Conservation (phyloP, 2,329 filamentous ascomycete genomes). For the Fusarium tanahbumbuense region DNA sequence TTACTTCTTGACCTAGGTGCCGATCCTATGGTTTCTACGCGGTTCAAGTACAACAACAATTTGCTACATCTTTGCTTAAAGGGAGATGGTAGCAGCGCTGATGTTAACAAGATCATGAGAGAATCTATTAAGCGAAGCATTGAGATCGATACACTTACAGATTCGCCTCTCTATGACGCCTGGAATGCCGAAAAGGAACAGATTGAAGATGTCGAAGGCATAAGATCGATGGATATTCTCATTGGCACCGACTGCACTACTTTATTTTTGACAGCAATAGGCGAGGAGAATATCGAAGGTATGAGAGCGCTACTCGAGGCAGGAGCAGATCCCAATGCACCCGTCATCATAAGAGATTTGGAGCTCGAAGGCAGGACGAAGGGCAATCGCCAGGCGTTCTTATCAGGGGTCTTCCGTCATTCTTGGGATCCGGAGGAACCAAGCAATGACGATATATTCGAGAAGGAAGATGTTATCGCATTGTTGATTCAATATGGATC, state of each 20-base stretch:
- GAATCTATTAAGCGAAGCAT: slow-evolving; percentile 7
- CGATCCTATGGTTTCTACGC: slow-evolving; percentile 12
- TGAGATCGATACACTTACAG: slow-evolving; percentile 2
- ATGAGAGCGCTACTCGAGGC: slow-evolving; percentile 7
- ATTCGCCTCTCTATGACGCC: neutral
- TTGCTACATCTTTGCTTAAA: slow-evolving; percentile 23
- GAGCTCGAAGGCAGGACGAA: neutral
- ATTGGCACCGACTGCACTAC: slow-evolving; percentile 12
- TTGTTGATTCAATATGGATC: slow-evolving; percentile 12
- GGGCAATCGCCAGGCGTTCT: slow-evolving; percentile 1
- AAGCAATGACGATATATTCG: neutral
- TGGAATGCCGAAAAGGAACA: neutral
- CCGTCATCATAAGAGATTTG: neutral
- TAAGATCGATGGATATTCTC: neutral
- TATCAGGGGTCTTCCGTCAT: slow-evolving; percentile 13
- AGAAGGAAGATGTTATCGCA: neutral
- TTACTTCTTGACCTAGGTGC: slow-evolving; percentile 11
- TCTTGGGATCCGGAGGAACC: neutral
- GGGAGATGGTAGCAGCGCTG: too few species aligned
- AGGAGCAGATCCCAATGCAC: slow-evolving; percentile 8
- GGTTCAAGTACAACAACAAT: slow-evolving; percentile 8
- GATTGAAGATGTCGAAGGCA: neutral
- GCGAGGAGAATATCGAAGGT: neutral
- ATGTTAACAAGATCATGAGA: neutral
- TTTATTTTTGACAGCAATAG: slow-evolving; percentile 13